phyloP scores from a whole-genome alignment of 139 green algal genomes.

The Chlamydomonas sphaeroides region DNA sequence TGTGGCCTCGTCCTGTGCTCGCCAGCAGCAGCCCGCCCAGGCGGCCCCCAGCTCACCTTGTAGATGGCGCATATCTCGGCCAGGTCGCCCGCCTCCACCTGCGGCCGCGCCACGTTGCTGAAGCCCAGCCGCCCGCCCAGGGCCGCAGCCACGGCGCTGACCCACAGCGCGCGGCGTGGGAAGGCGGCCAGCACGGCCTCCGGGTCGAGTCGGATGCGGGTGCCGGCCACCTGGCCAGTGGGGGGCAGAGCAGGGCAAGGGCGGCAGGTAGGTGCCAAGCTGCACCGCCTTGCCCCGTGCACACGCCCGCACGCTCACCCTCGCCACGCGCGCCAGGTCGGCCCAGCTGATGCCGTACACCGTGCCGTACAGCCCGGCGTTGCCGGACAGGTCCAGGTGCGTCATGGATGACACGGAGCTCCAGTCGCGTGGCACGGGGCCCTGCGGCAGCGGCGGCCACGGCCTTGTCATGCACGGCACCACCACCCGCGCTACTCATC shows the following conservation, averaged over 20 bases:
- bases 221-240: not conserved
- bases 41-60: not conserved
- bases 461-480: too few species aligned
- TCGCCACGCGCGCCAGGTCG: conserved; percentile 6
- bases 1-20: too few species aligned
- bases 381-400: conserved; percentile 12
- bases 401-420: conserved; percentile 1
- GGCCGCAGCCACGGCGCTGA: not conserved
- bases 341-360: conserved; percentile 4
- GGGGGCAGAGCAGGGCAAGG: not conserved
- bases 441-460: not conserved
- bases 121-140: conserved; percentile 6
- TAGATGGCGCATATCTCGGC: conserved; percentile 13
- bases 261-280: too few species aligned
- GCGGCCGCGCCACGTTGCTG: conserved; percentile 20
- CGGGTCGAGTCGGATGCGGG: not conserved
- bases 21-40: too few species aligned
- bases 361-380: conserved; percentile 2
- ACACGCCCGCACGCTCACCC: not conserved
- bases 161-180: conserved; percentile 15
- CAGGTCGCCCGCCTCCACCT: not conserved
- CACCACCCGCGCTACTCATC: too few species aligned
- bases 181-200: not conserved
- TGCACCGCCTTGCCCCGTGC: too few species aligned
- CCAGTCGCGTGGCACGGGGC: conserved; percentile 13